Evolutionary conservation across 495 filamentous ascomycete species (phyloP), one percentile per base, ranked within the genome.

Genomic region (Xylaria intraflava): DNA sequence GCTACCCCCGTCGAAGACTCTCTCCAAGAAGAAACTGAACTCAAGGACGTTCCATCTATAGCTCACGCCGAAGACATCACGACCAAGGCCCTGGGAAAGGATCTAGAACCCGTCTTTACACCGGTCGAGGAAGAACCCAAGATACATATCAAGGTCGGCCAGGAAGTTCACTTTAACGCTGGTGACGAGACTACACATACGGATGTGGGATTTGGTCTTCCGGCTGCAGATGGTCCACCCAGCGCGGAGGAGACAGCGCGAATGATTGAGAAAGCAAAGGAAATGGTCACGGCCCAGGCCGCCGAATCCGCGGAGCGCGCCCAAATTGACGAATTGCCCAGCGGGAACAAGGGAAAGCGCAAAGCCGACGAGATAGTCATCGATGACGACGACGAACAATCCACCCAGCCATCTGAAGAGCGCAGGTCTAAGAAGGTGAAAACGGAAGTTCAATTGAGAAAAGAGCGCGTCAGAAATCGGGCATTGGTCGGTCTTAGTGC

Each of bases 221-320:
- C 74, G 11, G 29, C 72, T 38, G 72, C 77, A 10, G 36, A 43
- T 24, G 83, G 85, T 14, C 83, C 90, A 35, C 87, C 88, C 0
- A 76, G 85, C 9, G 79, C 86, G 2, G 87, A 87, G 36, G 83
- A 87, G 46, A 83, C 90, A 0, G 75, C 87, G 50, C 77, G 84
- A 29, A 87, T 96, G 85, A 83, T 97, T 41, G 84, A 81, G 42
- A 79, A 87, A 67, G 93, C 93, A 6, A 89, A 86, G 66, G 82
- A 83, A 58, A 95, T 96, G 89, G 93, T 97, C 6, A 80, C 86
- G 46, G 87, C 87, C 49, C 90, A 88, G 38, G 77, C 76, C 42
- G 81, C 83, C 56, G 67, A 81, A 41, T 76, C 83, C 27, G 68
- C 68, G 0, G 72, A 72, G 9, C 61, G 56, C 23, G 53, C 64